Evolutionary conservation across 2,329 filamentous ascomycete genomes (phyloP).

Genomic region (Akanthomyces muscarius): DNA sequence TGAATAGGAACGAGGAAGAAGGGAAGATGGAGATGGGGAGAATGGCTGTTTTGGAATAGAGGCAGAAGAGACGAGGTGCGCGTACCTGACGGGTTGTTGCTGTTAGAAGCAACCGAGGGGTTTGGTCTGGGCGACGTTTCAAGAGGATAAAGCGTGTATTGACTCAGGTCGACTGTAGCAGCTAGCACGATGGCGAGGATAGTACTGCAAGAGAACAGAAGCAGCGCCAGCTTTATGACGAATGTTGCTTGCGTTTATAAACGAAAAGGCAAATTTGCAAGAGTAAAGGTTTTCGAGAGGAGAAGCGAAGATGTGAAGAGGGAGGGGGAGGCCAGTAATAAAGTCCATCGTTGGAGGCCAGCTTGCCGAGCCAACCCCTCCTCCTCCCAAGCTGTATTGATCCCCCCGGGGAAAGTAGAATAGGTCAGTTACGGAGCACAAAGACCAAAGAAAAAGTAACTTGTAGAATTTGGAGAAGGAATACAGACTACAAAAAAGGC

Average conservation of each 20-base stretch:
- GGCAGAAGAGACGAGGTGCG: not conserved
- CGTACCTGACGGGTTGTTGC: constrained; percentile 6
- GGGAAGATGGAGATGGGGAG: not conserved
- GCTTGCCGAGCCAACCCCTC: constrained; percentile 5
- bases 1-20: constrained; percentile 1
- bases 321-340: not conserved
- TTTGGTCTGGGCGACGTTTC: constrained; percentile 6
- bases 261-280: not conserved
- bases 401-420: not conserved
- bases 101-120: not conserved
- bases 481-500: not conserved
- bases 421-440: not conserved
- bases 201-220: not conserved
- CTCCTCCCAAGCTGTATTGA: not conserved
- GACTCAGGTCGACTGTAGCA: constrained; percentile 8
- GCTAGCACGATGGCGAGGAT: constrained; percentile 8
- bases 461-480: not conserved
- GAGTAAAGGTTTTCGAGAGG: not conserved
- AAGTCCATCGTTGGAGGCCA: not conserved
- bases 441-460: not conserved
- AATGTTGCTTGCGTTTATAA: not conserved
- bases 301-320: not conserved
- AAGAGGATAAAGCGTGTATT: constrained; percentile 5
- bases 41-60: constrained; percentile 3
- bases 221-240: constrained; percentile 3